Evolutionary conservation across 495 filamentous ascomycete genomes (phyloP).

Genomic region (Penicillium chermesinum): DNA sequence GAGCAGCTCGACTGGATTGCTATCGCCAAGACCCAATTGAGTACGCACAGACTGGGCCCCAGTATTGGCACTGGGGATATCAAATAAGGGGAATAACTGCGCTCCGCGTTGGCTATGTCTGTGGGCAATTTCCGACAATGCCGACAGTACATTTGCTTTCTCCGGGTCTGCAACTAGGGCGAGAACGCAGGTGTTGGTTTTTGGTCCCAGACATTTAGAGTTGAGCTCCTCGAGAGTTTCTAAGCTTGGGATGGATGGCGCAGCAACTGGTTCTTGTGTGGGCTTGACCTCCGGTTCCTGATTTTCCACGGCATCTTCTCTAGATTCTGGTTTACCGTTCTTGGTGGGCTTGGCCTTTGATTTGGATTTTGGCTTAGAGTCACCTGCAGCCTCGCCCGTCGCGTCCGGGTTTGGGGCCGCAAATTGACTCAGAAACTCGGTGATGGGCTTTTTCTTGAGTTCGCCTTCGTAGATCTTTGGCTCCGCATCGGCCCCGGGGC

Average conservation of each 20-base stretch:
- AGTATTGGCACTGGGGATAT: conserved; percentile 59
- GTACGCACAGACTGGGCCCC: conserved; percentile 51
- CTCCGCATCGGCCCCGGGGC: conserved; percentile 62
- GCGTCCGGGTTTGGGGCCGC: conserved; percentile 67
- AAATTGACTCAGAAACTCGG: conserved; percentile 76
- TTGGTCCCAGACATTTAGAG: conserved; percentile 65
- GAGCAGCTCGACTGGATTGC: conserved; percentile 53
- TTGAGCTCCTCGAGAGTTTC: conserved; percentile 55
- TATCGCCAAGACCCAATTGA: conserved; percentile 54
- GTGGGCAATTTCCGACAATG: conserved; percentile 67
- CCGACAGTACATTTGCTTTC: conserved; percentile 53
- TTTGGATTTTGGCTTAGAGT: conserved; percentile 44
- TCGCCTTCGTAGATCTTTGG: conserved; percentile 74
- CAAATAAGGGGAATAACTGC: conserved; percentile 78
- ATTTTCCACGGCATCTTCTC: conserved; percentile 38
- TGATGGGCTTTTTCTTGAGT: conserved; percentile 77
- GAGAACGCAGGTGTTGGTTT: conserved; percentile 81
- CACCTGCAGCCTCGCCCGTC: conserved; percentile 36
- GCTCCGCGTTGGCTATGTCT: conserved; percentile 61
- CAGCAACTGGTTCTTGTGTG: conserved; percentile 34
- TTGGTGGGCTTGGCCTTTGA: conserved; percentile 36
- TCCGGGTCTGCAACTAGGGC: conserved; percentile 60
- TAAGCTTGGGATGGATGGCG: conserved; percentile 46
- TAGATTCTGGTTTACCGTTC: conserved; percentile 21
- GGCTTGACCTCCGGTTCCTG: conserved; percentile 41